Base-by-base conservation (phyloP, 2,329 filamentous ascomycete genomes). In the Aspergillus quadrilineatus region DNA sequence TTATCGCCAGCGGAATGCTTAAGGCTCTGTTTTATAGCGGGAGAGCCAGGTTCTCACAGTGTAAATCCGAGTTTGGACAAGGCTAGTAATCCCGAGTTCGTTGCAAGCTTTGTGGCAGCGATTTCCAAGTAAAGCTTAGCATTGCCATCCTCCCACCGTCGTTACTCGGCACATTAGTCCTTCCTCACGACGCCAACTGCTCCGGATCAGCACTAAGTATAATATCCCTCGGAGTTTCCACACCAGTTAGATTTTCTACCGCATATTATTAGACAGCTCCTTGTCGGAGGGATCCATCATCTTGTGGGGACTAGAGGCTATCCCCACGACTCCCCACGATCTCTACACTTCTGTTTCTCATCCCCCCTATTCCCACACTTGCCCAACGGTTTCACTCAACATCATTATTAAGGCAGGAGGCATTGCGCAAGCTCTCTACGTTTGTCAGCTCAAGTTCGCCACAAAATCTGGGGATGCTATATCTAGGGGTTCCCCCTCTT, bases 271-370 rank as follows among this genome's bases (percentile, higher is more conserved):
- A 14, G 15, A 22, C 28, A 4, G 4, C 14, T 5, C 6, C 29
- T 30, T 36, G 45, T 17, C 45, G 22, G 29, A 7, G 9, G 44
- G 9, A 47, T 36, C 17, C 29, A 34, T 12, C 6, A 12, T 22
- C 32, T 22, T 49, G 46, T 49, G 46, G 46, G 46, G 46, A 39
- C 29, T 10, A 14, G 4, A n/a, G 9, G 10, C n/a, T 8, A 34
- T 52, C 50, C 41, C 50, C 50, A 52, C 50, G 50, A 49, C 39
- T 52, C 41, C 50, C 50, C 50, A 52, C 50, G 41, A 52, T 52
- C 30, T 15, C 47, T 49, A 14, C 34, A 28, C 7, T 4, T 22
- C 46, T 42, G n/a, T 43, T n/a, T 42, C 14, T 22, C 17, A 17
- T 22, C 14, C 15, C 32, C 17, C 44, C 44, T 32, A 30, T 44